Conservation (phyloP, 306 rosid species). For the Fagus crenata region DNA sequence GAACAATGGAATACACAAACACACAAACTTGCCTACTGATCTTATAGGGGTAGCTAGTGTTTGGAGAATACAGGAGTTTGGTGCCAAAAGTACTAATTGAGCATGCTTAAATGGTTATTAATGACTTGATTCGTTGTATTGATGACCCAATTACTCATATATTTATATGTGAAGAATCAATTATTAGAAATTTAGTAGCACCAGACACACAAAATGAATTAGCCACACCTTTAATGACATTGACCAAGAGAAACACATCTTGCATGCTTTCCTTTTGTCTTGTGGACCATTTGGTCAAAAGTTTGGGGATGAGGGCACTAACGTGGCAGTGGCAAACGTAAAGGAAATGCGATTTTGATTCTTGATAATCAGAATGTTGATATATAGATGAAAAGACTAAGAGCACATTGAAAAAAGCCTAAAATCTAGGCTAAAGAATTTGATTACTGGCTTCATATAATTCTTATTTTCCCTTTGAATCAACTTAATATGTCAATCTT, state of each 20-base stretch:
- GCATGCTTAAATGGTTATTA: neutral
- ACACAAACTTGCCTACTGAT: neutral
- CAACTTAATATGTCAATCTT: no score
- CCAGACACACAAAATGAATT: neutral
- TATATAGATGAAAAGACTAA: neutral
- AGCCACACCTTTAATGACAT: neutral
- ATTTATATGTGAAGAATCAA: slow-evolving; percentile 5
- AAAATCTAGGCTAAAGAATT: no score
- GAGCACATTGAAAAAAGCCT: slow-evolving; percentile 11
- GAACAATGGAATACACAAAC: neutral
- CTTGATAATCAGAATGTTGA: slow-evolving; percentile 9
- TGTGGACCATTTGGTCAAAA: slow-evolving; percentile 11
- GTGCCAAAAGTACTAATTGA: neutral
- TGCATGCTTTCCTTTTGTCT: neutral
- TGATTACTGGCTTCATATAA: no score
- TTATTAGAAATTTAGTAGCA: neutral
- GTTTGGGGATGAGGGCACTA: slow-evolving; percentile 1
- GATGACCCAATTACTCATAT: neutral
- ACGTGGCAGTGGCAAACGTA: neutral
- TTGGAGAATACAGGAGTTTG: neutral
- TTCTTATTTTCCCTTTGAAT: no score
- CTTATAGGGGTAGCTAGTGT: neutral
- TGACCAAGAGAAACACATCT: slow-evolving; percentile 7
- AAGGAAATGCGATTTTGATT: neutral
- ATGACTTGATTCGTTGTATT: neutral